phyloP scores from a whole-genome alignment of 371 early-diverging fungal species.

The Sporodiniella umbellata region DNA sequence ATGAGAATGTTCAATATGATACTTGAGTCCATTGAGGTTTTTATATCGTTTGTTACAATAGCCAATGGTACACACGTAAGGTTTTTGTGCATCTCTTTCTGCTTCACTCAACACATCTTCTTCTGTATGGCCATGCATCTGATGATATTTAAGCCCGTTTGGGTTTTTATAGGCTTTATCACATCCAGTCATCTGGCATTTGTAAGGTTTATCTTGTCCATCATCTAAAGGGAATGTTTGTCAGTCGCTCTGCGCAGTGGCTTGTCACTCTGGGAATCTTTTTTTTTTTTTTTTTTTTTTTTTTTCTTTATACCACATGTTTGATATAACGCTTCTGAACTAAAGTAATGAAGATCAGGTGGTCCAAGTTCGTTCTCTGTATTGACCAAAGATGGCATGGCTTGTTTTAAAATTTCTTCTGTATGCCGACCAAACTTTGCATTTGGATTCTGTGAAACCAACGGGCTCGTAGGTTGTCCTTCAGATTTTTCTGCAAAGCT shows the following conservation, averaged over 20 bases:
- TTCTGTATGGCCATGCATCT: conserved; percentile 67
- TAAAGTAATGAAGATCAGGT: conserved; percentile 15
- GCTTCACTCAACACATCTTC: conserved; percentile 15
- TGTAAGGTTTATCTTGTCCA: conserved; percentile 57
- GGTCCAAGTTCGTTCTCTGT: not conserved
- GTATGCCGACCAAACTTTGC: conserved; percentile 7
- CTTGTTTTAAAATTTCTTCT: conserved; percentile 19
- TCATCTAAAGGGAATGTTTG: too few species aligned
- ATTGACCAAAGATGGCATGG: conserved; percentile 11
- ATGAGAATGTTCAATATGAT: conserved; percentile 76
- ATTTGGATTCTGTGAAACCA: conserved; percentile 16
- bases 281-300: too few species aligned
- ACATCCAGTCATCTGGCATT: conserved; percentile 76
- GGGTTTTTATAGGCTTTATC: conserved; percentile 92
- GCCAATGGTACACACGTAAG: conserved; percentile 76
- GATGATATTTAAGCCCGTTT: conserved; percentile 94
- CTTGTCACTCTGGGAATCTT: too few species aligned
- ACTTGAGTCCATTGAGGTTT: conserved; percentile 94
- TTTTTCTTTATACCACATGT: conserved; percentile 14
- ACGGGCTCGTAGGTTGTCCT: conserved; percentile 29
- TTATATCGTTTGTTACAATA: conserved; percentile 91
- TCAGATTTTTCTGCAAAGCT: conserved; percentile 9
- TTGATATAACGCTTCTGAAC: conserved; percentile 24
- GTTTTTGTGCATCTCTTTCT: conserved; percentile 52
- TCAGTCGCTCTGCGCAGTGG: too few species aligned